phyloP scores from a whole-genome alignment of 495 filamentous ascomycete genomes.

The Neurospora hispaniola region DNA sequence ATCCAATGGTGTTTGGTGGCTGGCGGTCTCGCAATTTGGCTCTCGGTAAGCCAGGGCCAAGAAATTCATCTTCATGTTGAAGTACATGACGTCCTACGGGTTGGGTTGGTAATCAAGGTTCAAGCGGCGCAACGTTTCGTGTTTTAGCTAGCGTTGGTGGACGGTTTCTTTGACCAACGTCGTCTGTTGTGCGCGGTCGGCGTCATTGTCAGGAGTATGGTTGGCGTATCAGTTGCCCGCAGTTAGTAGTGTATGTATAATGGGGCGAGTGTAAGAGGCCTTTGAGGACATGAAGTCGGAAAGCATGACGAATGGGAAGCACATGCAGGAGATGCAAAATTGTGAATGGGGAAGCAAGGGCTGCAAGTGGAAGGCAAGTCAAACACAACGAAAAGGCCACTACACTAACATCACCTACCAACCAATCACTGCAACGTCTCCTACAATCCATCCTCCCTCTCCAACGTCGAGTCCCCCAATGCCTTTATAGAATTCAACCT shows the following conservation, averaged over 20 bases:
- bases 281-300: background rate
- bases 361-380: too few species aligned
- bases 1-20: background rate
- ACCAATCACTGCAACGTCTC: background rate
- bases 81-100: background rate
- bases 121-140: background rate
- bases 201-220: background rate
- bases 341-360: background rate
- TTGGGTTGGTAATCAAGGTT: background rate
- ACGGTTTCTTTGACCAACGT: background rate
- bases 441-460: background rate
- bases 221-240: background rate
- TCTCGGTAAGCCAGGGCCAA: background rate
- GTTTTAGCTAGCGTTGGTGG: background rate
- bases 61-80: background rate
- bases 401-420: background rate
- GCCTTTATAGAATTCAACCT: background rate
- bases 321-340: too few species aligned
- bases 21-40: background rate
- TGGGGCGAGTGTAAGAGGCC: background rate
- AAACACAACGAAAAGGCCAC: too few species aligned
- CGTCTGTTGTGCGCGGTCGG: background rate
- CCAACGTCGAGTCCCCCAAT: background rate
- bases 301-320: background rate
- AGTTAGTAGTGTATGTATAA: background rate